These are phyloP conservation scores for Alternaria arbusti DNA, from an alignment of 2,329 filamentous ascomycete genomes.

Conservation along the genomic window DNA sequence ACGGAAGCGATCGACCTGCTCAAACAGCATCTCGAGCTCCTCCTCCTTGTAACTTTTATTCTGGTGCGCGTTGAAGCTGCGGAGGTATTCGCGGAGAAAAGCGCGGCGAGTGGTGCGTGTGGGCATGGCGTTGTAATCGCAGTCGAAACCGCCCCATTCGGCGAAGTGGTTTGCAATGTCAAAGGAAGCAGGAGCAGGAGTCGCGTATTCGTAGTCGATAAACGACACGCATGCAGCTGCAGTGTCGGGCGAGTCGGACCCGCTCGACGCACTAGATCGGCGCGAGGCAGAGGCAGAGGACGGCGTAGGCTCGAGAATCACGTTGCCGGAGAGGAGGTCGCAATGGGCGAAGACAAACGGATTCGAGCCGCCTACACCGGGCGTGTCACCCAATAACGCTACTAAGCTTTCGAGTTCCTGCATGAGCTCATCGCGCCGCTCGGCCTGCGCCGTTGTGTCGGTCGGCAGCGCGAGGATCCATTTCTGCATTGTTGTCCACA, in stretches of 20 bases:
- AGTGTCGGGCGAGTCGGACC: conserved; percentile 37
- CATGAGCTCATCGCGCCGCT: conserved; percentile 73
- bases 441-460: conserved; percentile 70
- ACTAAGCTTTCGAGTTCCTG: conserved; percentile 75
- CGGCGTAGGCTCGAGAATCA: conserved; percentile 75
- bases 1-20: conserved; percentile 85
- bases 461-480: conserved; percentile 89
- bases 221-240: conserved; percentile 60
- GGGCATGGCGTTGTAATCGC: conserved; percentile 84
- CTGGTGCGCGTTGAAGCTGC: conserved; percentile 65
- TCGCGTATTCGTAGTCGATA: conserved; percentile 99
- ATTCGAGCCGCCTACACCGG: conserved; percentile 71
- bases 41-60: conserved; percentile 53
- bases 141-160: conserved; percentile 97
- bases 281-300: conserved; percentile 43
- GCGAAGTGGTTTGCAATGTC: conserved; percentile 98
- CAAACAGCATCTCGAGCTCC: conserved; percentile 72
- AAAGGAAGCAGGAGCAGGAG: conserved; percentile 91
- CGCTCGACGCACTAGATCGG: conserved; percentile 41
- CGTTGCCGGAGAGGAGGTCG: conserved; percentile 94
- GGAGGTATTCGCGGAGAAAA: conserved; percentile 85
- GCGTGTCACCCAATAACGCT: conserved; percentile 73
- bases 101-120: conserved; percentile 75
- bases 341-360: conserved; percentile 93
- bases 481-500: conserved; percentile 95